Evolutionary conservation across 331 rosid species (phyloP).

Genomic region (Phaseolus coccineus): DNA sequence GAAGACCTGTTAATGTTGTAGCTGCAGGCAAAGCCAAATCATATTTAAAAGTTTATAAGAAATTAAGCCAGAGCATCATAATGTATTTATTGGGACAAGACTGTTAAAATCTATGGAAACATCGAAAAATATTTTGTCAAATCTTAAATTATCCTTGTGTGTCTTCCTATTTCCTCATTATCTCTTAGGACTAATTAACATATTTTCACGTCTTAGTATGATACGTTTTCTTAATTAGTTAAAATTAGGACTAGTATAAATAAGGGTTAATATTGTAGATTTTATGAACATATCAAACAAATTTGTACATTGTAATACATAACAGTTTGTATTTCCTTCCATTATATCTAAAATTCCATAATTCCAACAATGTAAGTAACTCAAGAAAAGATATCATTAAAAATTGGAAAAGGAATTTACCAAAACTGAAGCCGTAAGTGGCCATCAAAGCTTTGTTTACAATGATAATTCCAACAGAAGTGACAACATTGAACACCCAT

Average conservation of each 20-base stretch:
- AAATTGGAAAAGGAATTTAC: conserved; percentile 40
- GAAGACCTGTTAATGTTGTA: conserved; percentile 68
- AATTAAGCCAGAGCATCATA: background rate
- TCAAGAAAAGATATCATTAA: conserved; percentile 16
- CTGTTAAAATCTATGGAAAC: background rate
- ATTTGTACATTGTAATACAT: background rate
- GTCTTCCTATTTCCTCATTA: background rate
- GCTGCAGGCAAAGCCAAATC: conserved; percentile 54
- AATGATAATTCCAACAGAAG: conserved; percentile 68
- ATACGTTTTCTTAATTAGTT: background rate
- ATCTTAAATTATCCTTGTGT: background rate
- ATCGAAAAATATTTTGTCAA: background rate
- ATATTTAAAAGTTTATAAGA: conserved; percentile 25
- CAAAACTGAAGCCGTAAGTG: conserved; percentile 65
- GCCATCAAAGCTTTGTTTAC: conserved; percentile 72
- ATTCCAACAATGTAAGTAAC: conserved; percentile 20
- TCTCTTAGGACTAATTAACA: background rate
- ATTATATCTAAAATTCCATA: background rate
- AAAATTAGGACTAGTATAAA: background rate
- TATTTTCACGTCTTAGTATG: background rate
- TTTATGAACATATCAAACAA: background rate
- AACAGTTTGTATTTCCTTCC: background rate
- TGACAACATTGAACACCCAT: conserved; percentile 69
- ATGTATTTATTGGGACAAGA: conserved; percentile 8
- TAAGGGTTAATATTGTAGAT: conserved; percentile 1